These are phyloP conservation scores for Beauveria asiatica DNA, from an alignment of 2,329 filamentous ascomycete genomes.

Conservation along the genomic window DNA sequence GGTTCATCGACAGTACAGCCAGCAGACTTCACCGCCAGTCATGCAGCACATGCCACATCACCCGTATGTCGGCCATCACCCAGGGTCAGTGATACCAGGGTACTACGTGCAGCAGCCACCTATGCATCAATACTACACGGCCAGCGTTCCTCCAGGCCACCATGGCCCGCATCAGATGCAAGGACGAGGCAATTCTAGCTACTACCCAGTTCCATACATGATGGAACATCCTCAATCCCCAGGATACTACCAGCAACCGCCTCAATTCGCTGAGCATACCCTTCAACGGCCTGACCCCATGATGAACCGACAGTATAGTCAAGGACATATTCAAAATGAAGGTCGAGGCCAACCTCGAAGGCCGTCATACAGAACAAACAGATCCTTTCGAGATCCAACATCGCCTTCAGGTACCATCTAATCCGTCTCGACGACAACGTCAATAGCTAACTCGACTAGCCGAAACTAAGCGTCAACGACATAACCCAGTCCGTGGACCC, in stretches of 20 bases:
- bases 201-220: constrained; percentile 22
- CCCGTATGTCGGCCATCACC: constrained; percentile 23
- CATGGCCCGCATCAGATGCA: constrained; percentile 25
- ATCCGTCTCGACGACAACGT: too few species aligned
- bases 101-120: constrained; percentile 35
- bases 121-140: constrained; percentile 29
- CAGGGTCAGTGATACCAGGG: constrained; percentile 25
- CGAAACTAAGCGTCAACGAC: background rate
- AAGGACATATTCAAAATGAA: background rate
- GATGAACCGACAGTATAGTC: background rate
- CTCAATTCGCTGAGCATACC: constrained; percentile 23
- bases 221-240: constrained; percentile 28
- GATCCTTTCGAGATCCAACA: background rate
- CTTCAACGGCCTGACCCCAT: constrained; percentile 11
- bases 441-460: background rate
- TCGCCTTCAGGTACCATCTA: background rate
- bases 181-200: constrained; percentile 25
- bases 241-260: constrained; percentile 31
- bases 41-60: constrained; percentile 25
- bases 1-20: constrained; percentile 19
- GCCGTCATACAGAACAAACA: background rate
- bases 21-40: constrained; percentile 23
- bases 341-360: background rate
- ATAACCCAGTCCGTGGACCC: constrained; percentile 32
- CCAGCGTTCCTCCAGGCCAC: constrained; percentile 23